Conservation (phyloP, 2,329 filamentous ascomycete genomes). For the Stachybotrys chartarum region DNA sequence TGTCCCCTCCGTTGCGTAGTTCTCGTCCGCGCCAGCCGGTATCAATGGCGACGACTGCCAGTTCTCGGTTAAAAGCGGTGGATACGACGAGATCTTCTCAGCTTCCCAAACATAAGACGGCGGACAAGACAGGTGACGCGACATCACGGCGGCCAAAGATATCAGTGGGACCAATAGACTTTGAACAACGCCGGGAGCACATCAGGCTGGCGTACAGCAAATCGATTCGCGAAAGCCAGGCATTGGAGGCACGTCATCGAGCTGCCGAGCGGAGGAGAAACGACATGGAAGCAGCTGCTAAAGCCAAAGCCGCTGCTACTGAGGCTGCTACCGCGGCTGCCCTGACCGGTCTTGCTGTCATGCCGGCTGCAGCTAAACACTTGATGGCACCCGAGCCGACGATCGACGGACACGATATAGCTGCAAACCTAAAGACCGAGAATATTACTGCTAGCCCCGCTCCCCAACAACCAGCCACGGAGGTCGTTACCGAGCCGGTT, state of each 20-base stretch:
- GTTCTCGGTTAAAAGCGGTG: slow-evolving; percentile 58
- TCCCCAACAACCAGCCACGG: not conserved
- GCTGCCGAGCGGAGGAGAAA: slow-evolving; percentile 45
- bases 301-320: slow-evolving; percentile 27
- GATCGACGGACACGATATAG: not conserved
- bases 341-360: slow-evolving; percentile 1
- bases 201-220: slow-evolving; percentile 83
- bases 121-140: slow-evolving; percentile 28
- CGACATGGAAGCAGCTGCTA: slow-evolving; percentile 40
- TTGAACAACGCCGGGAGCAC: slow-evolving; percentile 71
- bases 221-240: slow-evolving; percentile 69
- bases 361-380: not conserved
- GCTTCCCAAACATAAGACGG: slow-evolving; percentile 20
- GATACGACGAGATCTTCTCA: slow-evolving; percentile 47
- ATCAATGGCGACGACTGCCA: slow-evolving; percentile 64
- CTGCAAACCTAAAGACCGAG: not conserved
- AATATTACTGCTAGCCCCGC: not conserved
- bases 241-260: slow-evolving; percentile 44
- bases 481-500: not conserved
- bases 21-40: slow-evolving; percentile 76
- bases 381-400: not conserved
- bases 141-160: slow-evolving; percentile 42
- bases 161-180: slow-evolving; percentile 70
- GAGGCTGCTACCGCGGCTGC: slow-evolving; percentile 9
- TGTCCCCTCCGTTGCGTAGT: slow-evolving; percentile 73